Conservation (phyloP, 371 early-diverging fungal genomes). For the Rhizomucor miehei region DNA sequence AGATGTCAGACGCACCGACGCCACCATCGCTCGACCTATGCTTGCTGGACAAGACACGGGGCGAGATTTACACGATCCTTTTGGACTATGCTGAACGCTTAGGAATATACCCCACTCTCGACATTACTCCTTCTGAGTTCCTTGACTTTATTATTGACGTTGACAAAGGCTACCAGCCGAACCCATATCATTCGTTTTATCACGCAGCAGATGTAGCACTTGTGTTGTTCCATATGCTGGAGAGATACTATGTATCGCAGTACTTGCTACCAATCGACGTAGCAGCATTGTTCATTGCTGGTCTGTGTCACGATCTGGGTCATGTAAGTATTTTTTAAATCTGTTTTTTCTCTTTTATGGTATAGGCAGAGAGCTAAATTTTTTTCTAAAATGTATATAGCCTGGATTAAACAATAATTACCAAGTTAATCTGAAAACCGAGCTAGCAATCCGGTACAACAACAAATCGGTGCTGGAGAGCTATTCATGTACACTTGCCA, state of each 20-base stretch:
- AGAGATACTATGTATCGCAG: conserved; percentile 55
- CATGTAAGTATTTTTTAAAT: conserved; percentile 78
- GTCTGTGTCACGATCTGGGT: conserved; percentile 89
- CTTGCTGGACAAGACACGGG: conserved; percentile 60
- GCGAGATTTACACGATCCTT: conserved; percentile 69
- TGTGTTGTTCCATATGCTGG: conserved; percentile 74
- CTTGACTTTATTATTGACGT: conserved; percentile 82
- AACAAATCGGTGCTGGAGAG: conserved; percentile 84
- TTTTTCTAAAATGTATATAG: conserved; percentile 80
- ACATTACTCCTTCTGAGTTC: conserved; percentile 60
- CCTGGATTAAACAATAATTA: conserved; percentile 89
- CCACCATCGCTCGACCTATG: too few relatives aligned
- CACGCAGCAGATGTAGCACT: conserved; percentile 87
- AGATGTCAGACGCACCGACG: conserved; percentile 18
- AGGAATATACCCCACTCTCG: conserved; percentile 55
- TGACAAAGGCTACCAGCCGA: conserved; percentile 72
- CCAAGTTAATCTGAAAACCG: conserved; percentile 81
- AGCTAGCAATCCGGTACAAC: conserved; percentile 65
- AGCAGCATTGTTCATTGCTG: conserved; percentile 75
- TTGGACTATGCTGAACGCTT: conserved; percentile 65
- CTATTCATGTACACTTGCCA: conserved; percentile 70
- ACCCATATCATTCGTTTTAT: conserved; percentile 88
- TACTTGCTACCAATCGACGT: conserved; percentile 70
- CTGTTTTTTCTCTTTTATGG: conserved; percentile 89
- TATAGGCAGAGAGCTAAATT: too few relatives aligned